phyloP scores from a whole-genome alignment of 306 rosid genomes.

The Abrus pulchellus region DNA sequence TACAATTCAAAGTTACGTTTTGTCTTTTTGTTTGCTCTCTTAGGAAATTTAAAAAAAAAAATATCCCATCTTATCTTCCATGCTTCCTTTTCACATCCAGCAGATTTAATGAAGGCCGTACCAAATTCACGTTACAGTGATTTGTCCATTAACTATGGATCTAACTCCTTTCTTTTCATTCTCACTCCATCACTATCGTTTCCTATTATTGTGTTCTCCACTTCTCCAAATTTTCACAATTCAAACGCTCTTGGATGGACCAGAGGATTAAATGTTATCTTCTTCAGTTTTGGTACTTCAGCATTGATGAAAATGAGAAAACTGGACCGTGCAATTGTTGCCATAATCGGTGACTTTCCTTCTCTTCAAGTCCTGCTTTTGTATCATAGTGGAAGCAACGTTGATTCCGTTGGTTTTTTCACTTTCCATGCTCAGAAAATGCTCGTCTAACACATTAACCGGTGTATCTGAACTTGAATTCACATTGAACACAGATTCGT shows the following conservation, averaged over 20 bases:
- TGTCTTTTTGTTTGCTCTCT: constrained; percentile 75
- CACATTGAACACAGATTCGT: constrained; percentile 59
- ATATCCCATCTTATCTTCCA: constrained; percentile 43
- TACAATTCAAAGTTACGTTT: constrained; percentile 65
- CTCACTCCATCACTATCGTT: constrained; percentile 8
- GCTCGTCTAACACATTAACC: constrained; percentile 82
- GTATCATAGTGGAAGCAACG: constrained; percentile 40
- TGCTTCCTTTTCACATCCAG: constrained; percentile 46
- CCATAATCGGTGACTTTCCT: constrained; percentile 60
- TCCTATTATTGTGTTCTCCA: constrained; percentile 20
- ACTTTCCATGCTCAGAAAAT: constrained; percentile 80
- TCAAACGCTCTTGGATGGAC: constrained; percentile 3
- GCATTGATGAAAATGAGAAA: constrained; percentile 56
- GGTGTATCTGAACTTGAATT: constrained; percentile 74
- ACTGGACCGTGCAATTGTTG: constrained; percentile 58
- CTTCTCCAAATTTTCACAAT: not conserved
- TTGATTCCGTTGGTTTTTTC: constrained; percentile 54
- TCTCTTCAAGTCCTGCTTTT: constrained; percentile 67
- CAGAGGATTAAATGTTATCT: constrained; percentile 41
- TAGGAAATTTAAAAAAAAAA: not conserved
- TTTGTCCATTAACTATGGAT: constrained; percentile 47
- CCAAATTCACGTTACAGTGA: constrained; percentile 53
- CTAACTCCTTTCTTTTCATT: constrained; percentile 43
- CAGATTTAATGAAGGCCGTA: constrained; percentile 47
- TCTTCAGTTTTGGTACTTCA: constrained; percentile 43